Conservation (phyloP, 805 yeast genomes). For the Starmerella scarabaei region DNA sequence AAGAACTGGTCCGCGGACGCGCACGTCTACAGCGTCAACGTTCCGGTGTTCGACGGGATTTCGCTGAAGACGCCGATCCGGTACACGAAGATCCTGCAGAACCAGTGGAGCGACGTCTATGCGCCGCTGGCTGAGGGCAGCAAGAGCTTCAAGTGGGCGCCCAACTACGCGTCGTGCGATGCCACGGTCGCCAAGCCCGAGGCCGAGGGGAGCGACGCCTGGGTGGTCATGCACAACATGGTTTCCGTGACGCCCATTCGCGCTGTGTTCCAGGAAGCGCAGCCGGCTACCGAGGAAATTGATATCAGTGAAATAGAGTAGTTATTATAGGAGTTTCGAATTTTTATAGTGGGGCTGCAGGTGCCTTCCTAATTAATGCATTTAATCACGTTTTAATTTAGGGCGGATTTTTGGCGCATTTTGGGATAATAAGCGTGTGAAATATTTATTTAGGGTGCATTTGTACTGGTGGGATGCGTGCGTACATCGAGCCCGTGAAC, state of each 20-base stretch:
- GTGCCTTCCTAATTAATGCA: no score
- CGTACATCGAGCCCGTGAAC: slow-evolving; percentile 16
- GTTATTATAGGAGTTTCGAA: no score
- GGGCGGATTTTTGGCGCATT: no score
- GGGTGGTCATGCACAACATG: slow-evolving; percentile 50
- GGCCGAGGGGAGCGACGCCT: slow-evolving; percentile 50
- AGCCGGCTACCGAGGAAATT: slow-evolving; percentile 6
- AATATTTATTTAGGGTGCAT: no score
- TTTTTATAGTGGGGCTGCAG: no score
- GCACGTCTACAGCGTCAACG: slow-evolving; percentile 71
- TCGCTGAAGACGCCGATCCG: slow-evolving; percentile 47
- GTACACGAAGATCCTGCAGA: slow-evolving; percentile 69
- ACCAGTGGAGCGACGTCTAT: slow-evolving; percentile 66
- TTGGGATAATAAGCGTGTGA: not conserved
- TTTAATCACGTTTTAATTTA: no score
- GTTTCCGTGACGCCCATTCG: slow-evolving; percentile 29
- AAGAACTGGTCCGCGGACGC: slow-evolving; percentile 43
- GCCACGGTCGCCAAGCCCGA: slow-evolving; percentile 31
- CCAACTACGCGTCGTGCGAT: slow-evolving; percentile 61
- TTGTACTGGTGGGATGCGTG: no score
- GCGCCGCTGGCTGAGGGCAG: slow-evolving; percentile 1
- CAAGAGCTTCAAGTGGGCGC: slow-evolving; percentile 56
- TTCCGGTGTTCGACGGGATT: slow-evolving; percentile 55
- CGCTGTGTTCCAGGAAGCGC: slow-evolving; percentile 16
- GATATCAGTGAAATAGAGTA: slow-evolving; percentile 5